Evolutionary conservation across 495 filamentous ascomycete species (phyloP), one percentile per base, ranked within the genome.

Genomic region (Astrothelium subdiscretum): DNA sequence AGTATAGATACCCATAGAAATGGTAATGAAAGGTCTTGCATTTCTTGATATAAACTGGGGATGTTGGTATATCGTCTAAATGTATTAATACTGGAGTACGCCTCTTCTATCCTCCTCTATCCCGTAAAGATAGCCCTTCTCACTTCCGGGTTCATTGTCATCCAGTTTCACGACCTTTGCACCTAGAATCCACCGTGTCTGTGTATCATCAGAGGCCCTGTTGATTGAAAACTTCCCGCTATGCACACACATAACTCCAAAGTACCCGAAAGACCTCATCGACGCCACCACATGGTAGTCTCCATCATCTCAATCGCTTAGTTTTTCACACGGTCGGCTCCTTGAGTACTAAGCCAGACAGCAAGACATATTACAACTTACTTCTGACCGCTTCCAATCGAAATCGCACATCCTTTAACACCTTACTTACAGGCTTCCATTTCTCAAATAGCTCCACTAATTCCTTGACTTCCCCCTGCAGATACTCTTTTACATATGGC

Each of bases 331-430:
- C n/a, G n/a, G n/a, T n/a, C n/a, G 35, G 1, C 35, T 38, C 35
- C 35, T 15, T 8, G 8, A 38, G 8, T 15, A 6, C 15, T 15
- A 38, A 38, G 35, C 8, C 1, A 38, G 35, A 38, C 8, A 38
- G 15, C 54, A 29, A 31, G 13, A 58, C 24, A 24, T 18, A 59
- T 65, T 48, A 96, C 32, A 94, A 76, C 73, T 90, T 95, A 5
- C 87, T 91, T 66, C 89, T 79, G 52, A 98, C 92, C 8, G 88
- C 92, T 78, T 98, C 94, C 43, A 98, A 76, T 66, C 94, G 81
- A 72, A 95, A 98, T 71, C 94, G 96, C 35, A 98, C 94, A 77
- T 98, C 94, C 73, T 90, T 96, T 60, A 98, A 75, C 32, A 86
- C 87, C 76, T 97, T 98, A 11, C 81, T 94, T 0, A 79, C 78